Evolutionary conservation across 768 basidiomycete genomes (phyloP).

Genomic region (Epithele typhae): DNA sequence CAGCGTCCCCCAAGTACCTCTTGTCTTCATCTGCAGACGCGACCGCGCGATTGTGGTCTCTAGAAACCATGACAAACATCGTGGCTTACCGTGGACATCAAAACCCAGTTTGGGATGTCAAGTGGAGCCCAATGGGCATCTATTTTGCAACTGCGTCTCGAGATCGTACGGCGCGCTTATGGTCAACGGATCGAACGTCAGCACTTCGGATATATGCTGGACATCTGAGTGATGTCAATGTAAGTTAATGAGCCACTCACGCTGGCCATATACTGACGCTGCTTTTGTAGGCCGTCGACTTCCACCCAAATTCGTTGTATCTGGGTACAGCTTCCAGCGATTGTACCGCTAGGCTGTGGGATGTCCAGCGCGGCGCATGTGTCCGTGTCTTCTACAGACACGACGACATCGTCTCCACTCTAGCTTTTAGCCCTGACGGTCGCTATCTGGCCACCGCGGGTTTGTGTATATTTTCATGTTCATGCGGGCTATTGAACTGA

Average conservation of each 20-base stretch:
- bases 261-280: neutral
- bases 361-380: constrained; percentile 92
- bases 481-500: too few relatives aligned
- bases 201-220: constrained; percentile 92
- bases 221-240: constrained; percentile 95
- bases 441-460: constrained; percentile 90
- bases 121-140: constrained; percentile 98
- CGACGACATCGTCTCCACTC: constrained; percentile 77
- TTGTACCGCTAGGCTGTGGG: constrained; percentile 95
- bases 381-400: constrained; percentile 96
- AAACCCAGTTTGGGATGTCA: constrained; percentile 97
- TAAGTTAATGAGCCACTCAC: constrained; percentile 35
- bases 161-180: constrained; percentile 90
- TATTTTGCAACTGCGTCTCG: constrained; percentile 96
- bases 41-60: constrained; percentile 88
- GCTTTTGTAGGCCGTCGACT: constrained; percentile 72
- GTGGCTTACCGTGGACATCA: constrained; percentile 95
- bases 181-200: constrained; percentile 89
- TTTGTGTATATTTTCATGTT: too few relatives aligned
- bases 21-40: constrained; percentile 92
- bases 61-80: constrained; percentile 91
- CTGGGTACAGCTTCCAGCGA: constrained; percentile 96
- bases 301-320: constrained; percentile 97
- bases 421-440: constrained; percentile 93
- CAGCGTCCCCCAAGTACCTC: constrained; percentile 79